These are phyloP conservation scores for Hypoxylon sp. DNA, from an alignment of 2,329 filamentous ascomycete species.

Conservation along the genomic window DNA sequence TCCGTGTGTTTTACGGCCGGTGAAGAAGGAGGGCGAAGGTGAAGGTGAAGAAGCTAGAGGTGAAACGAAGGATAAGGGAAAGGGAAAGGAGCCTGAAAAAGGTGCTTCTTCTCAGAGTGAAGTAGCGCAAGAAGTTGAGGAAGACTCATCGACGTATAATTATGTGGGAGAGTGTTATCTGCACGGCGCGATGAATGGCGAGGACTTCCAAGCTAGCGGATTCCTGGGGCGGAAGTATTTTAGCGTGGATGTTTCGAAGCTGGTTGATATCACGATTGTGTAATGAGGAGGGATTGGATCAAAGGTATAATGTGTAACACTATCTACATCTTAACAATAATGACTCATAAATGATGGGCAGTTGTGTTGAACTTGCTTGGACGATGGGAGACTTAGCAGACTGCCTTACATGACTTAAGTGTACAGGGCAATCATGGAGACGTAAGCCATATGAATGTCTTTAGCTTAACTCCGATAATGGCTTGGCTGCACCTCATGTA, in stretches of 20 bases:
- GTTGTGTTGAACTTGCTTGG: too few species aligned
- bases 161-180: constrained; percentile 41
- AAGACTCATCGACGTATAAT: constrained; percentile 34
- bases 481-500: too few species aligned
- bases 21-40: neutral
- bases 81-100: neutral
- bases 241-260: constrained; percentile 20
- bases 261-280: constrained; percentile 29
- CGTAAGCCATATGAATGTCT: too few species aligned
- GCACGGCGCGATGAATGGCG: constrained; percentile 39
- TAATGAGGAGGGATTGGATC: neutral
- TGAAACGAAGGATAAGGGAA: neutral
- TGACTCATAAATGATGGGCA: too few species aligned
- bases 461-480: too few species aligned
- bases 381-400: too few species aligned
- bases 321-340: too few species aligned
- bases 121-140: too few species aligned
- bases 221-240: constrained; percentile 1
- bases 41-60: neutral
- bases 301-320: too few species aligned
- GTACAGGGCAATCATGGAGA: too few species aligned
- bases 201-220: constrained; percentile 29
- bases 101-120: too few species aligned
- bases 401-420: too few species aligned
- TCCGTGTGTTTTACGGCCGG: constrained; percentile 37